Conservation (phyloP, 495 filamentous ascomycete genomes). For the Trichocladium uniseriatum region DNA sequence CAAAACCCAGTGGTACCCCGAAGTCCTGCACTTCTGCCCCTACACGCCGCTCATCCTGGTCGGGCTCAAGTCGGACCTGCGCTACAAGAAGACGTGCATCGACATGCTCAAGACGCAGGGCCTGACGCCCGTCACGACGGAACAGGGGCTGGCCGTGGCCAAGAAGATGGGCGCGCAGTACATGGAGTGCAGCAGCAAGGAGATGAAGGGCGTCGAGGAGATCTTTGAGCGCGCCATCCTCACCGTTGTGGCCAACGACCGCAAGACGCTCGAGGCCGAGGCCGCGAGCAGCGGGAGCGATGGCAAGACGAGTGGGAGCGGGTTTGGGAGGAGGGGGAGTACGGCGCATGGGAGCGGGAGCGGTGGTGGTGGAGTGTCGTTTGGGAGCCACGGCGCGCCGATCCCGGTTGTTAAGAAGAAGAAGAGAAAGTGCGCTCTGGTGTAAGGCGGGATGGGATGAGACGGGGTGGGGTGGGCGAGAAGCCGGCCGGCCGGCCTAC, state of each 20-base stretch:
- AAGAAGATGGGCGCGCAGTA: conserved; percentile 88
- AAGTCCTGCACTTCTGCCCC: conserved; percentile 97
- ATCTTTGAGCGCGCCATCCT: conserved; percentile 87
- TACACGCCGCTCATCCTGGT: conserved; percentile 92
- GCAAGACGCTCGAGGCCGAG: conserved; percentile 39
- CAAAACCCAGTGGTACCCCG: conserved; percentile 79
- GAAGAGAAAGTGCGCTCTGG: conserved; percentile 46
- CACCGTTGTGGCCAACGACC: conserved; percentile 66
- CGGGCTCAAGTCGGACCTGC: conserved; percentile 92
- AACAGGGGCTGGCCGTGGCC: conserved; percentile 82
- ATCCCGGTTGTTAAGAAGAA: conserved; percentile 42
- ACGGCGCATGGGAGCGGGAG: conserved; percentile 11
- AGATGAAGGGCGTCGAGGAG: conserved; percentile 89
- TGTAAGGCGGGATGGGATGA: conserved; percentile 10
- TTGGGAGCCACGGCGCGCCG: conserved; percentile 14
- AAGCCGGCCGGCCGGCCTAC: neutral
- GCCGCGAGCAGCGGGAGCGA: conserved; percentile 16
- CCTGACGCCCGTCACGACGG: conserved; percentile 81
- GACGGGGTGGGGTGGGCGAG: neutral
- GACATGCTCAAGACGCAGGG: conserved; percentile 97
- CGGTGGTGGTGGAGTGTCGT: conserved; percentile 12
- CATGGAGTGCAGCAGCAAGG: conserved; percentile 96
- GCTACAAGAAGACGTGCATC: conserved; percentile 87
- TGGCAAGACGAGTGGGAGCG: neutral
- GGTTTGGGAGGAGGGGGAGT: neutral